Evolutionary conservation across 495 filamentous ascomycete species (phyloP), one percentile per base, ranked within the genome.

Genomic region (Aspergillus homomorphus): DNA sequence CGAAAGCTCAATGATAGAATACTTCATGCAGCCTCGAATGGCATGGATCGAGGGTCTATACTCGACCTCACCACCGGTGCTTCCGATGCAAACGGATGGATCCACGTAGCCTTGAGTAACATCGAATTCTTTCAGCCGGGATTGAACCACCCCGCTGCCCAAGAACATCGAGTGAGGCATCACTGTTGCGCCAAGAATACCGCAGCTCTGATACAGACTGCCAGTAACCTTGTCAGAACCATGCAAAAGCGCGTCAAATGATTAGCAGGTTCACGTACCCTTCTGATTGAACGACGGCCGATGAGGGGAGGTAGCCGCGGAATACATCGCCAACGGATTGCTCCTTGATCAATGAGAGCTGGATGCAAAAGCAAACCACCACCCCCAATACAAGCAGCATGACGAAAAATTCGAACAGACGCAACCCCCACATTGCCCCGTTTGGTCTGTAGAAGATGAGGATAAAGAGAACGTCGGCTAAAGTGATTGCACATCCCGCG

Each of bases 141-240:
- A 77, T 69, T 96, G 90, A 0, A 96, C 90, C 48, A 96, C 87
- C 12, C 91, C 92, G 48, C 87, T 90, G n/a, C 92, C 92, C 7
- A 96, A 81, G 64, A 91, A 96, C 26, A 96, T 80, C 50, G 87
- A 90, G 70, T 96, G 92, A 4, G 92, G 92, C 92, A 96, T 96
- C 21, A 96, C 91, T 2, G 92, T 96, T 16, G 92, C 92, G 21
- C 92, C 92, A 12, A 96, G 81, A 62, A 96, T 96, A 56, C 91
- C 92, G 66, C 92, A 96, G 54, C 90, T 88, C 72, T 94, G 89
- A 73, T 93, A 96, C 15, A 96, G 71, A 26, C 89, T 89, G 62
- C 28, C 10, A 59, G 57, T 19, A 67, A 51, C 58, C 45, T 30
- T 45, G 15, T 56, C 5, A 58, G 26, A 60, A 68, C 44, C 66